phyloP scores from a whole-genome alignment of 2,329 filamentous ascomycete species.

The Trichothecium roseum region DNA sequence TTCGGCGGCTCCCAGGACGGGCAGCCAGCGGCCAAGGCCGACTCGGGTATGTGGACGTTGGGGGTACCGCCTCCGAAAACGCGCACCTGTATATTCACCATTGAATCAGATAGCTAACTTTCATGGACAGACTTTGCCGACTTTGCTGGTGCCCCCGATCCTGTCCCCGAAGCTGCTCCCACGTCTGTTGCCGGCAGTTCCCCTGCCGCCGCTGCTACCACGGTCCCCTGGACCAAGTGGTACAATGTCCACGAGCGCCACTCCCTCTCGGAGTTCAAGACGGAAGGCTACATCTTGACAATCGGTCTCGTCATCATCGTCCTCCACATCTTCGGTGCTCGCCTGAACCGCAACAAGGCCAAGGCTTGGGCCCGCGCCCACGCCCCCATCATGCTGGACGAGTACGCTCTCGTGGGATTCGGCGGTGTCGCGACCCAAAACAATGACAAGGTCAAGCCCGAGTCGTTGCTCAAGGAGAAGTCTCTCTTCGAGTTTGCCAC shows the following conservation, averaged over 20 bases:
- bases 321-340: slow-evolving; percentile 72
- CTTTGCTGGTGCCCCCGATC: slow-evolving; percentile 71
- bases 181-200: slow-evolving; percentile 35
- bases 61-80: background rate
- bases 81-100: background rate
- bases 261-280: slow-evolving; percentile 71
- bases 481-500: slow-evolving; percentile 75
- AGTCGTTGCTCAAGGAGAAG: slow-evolving; percentile 66
- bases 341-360: slow-evolving; percentile 70
- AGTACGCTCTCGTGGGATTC: slow-evolving; percentile 86
- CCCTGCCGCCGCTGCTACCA: slow-evolving; percentile 35
- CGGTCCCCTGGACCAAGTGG: slow-evolving; percentile 79
- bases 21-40: slow-evolving; percentile 38
- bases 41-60: slow-evolving; percentile 47
- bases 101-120: background rate
- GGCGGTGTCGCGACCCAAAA: slow-evolving; percentile 42
- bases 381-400: slow-evolving; percentile 58
- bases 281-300: slow-evolving; percentile 72
- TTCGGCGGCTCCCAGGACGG: slow-evolving; percentile 55
- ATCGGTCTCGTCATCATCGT: slow-evolving; percentile 65
- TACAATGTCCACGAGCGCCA: slow-evolving; percentile 94
- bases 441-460: slow-evolving; percentile 26
- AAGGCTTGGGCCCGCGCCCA: slow-evolving; percentile 72
- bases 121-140: slow-evolving; percentile 71
- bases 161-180: slow-evolving; percentile 40